Base-by-base conservation (phyloP, 768 basidiomycete species). In the Boletus rubroflammeus region DNA sequence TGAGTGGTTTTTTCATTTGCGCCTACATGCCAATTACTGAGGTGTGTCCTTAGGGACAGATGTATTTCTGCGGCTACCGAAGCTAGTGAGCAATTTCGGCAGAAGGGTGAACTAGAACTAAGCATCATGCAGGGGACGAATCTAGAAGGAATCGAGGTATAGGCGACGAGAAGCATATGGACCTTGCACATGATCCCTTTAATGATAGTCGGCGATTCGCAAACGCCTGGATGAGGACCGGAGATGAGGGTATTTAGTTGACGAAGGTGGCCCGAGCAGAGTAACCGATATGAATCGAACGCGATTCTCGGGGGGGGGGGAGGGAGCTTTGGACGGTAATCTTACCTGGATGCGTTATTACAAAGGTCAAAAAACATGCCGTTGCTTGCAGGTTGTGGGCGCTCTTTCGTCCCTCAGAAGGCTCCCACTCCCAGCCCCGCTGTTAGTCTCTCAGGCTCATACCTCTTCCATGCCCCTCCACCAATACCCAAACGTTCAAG, bases 111-210 rank as follows among this genome's bases (percentile, higher is more conserved):
- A 29, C 19, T 6, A 26, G 31, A 42, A 41, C 58, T 55, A 19
- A 53, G 17, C 21, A 34, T 23, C 14, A 49, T 15, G 10, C 59
- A 92, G 90, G 90, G 90, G 32, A 93, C 89, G 9, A 93, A 89
- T 69, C 65, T 91, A 53, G 90, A 93, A 69, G 88, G 85, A 10
- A 90, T 92, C 53, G 89, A 91, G 68, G 78, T 93, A 19, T 93
- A 73, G 68, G 29, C 19, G 25, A 14, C 3, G 11, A 8, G 43
- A 28, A 6, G 15, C 9, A 41, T 40, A n/a, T 51, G 19, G 25
- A 19, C 8, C 11, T n/a, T 15, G 34, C 21, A 11, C 8, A 39
- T n/a, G 25, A 31, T 50, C 21, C 36, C 14, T 46, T 36, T n/a
- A n/a, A 28, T 25, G 7, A n/a, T 45, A n/a, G 19, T 44, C 47